These are phyloP conservation scores for Nakaseomyces kungkrabaensis DNA, from an alignment of 1,139 yeast genomes.

Conservation along the genomic window DNA sequence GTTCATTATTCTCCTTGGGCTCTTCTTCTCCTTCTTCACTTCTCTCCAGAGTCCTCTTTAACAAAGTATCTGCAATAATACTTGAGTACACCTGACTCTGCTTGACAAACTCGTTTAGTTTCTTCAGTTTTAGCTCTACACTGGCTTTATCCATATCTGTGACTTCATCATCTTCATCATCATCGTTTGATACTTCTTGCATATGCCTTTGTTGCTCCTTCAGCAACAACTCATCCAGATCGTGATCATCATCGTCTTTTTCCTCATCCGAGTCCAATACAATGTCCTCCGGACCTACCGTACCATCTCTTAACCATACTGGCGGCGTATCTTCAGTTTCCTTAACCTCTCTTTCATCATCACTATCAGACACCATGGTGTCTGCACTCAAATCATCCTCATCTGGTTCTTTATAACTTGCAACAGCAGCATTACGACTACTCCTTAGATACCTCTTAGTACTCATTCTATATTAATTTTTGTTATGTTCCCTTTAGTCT, in stretches of 20 bases:
- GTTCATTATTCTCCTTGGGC: slow-evolving; percentile 12
- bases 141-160: slow-evolving; percentile 17
- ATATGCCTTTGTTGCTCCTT: slow-evolving; percentile 4
- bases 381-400: slow-evolving; percentile 8
- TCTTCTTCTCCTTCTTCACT: slow-evolving; percentile 3
- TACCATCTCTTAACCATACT: slow-evolving; percentile 24
- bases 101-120: slow-evolving; percentile 63
- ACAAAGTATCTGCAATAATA: slow-evolving; percentile 68
- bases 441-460: slow-evolving; percentile 1
- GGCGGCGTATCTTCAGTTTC: slow-evolving; percentile 7
- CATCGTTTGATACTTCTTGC: slow-evolving; percentile 5
- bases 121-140: slow-evolving; percentile 41
- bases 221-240: neutral
- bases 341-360: neutral
- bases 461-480: neutral
- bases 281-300: slow-evolving; percentile 14
- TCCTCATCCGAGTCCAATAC: slow-evolving; percentile 26
- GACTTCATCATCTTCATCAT: slow-evolving; percentile 11
- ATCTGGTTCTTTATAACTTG: slow-evolving; percentile 14
- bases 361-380: slow-evolving; percentile 5
- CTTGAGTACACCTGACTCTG: slow-evolving; percentile 77
- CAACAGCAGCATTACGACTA: slow-evolving; percentile 1
- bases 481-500: neutral
- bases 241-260: slow-evolving; percentile 15
- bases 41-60: slow-evolving; percentile 33